These are phyloP conservation scores for Phytophthora foliorum DNA, from an alignment of 352 stramenopile species.

Conservation along the genomic window DNA sequence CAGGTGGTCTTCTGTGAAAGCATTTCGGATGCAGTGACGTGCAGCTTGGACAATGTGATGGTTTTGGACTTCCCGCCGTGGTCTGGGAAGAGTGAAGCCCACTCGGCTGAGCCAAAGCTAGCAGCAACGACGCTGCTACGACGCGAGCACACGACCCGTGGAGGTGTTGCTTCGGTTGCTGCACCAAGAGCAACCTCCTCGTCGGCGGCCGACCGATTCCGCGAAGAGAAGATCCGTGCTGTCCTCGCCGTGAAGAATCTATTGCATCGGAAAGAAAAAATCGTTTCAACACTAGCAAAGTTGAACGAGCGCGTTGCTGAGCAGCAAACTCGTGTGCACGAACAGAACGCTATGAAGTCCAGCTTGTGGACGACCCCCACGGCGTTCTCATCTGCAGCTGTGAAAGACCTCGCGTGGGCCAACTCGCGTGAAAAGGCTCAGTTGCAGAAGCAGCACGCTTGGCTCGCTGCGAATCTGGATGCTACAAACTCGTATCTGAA, in stretches of 20 bases:
- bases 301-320: conserved; percentile 56
- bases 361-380: conserved; percentile 39
- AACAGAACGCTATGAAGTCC: conserved; percentile 35
- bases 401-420: conserved; percentile 37
- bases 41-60: conserved; percentile 67
- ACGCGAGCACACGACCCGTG: conserved; percentile 16
- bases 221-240: conserved; percentile 49
- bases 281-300: conserved; percentile 53
- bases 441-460: conserved; percentile 71
- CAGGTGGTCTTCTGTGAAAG: conserved; percentile 40
- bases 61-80: conserved; percentile 48
- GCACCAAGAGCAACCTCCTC: background rate
- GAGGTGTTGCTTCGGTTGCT: background rate
- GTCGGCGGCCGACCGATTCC: conserved; percentile 25
- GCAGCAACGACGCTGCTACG: conserved; percentile 38
- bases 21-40: conserved; percentile 39
- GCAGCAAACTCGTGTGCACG: conserved; percentile 24
- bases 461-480: conserved; percentile 75
- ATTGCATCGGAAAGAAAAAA: conserved; percentile 79
- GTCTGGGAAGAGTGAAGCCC: conserved; percentile 8
- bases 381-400: conserved; percentile 32
- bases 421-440: conserved; percentile 37
- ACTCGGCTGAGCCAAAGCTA: conserved; percentile 15
- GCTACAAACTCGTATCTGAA: conserved; percentile 69
- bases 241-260: conserved; percentile 66